A percentile compares a stretch with the other conserved stretches of the same genome.
These are phyloP conservation scores for Solanum ossicruentum DNA, from an alignment of 257 asterid species.

Conservation along the genomic window DNA sequence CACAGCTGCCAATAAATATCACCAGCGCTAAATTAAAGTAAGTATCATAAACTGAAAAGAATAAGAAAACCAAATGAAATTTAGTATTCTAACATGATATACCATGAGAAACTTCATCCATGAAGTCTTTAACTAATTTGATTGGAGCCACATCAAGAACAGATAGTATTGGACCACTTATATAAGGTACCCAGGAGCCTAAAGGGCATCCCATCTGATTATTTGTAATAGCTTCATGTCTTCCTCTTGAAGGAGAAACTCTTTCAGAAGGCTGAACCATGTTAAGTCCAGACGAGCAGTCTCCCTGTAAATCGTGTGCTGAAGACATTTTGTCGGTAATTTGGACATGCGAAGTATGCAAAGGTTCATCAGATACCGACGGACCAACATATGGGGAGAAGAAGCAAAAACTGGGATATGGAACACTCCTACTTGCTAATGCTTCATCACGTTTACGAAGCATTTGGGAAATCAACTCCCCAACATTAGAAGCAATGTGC, in stretches of 20 bases:
- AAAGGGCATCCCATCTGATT: conserved; percentile 24
- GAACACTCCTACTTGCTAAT: conserved; percentile 44
- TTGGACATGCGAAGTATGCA: conserved; percentile 18
- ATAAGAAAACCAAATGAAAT: conserved; percentile 1
- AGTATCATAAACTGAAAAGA: conserved; percentile 4
- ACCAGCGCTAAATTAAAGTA: conserved; percentile 4
- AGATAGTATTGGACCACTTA: conserved; percentile 57
- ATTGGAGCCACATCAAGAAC: conserved; percentile 90
- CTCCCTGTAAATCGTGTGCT: conserved; percentile 13
- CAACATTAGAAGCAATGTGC: conserved; percentile 50
- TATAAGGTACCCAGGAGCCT: conserved; percentile 52
- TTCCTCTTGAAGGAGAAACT: conserved; percentile 17
- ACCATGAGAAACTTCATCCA: conserved; percentile 78
- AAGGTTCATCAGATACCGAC: conserved; percentile 40
- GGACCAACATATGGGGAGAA: conserved; percentile 57
- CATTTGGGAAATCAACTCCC: conserved; percentile 53
- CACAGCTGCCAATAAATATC: conserved; percentile 36
- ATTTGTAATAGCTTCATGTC: conserved; percentile 9
- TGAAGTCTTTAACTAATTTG: conserved; percentile 53
- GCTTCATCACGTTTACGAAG: conserved; percentile 41
- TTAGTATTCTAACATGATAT: conserved; percentile 12
- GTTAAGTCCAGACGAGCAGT: conserved; percentile 21
- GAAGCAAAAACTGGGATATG: conserved; percentile 74
- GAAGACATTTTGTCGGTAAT: conserved; percentile 14
- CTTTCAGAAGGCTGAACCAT: conserved; percentile 20